Conservation (phyloP, 2,329 filamentous ascomycete species). For the Pseudogymnoascus sp. region DNA sequence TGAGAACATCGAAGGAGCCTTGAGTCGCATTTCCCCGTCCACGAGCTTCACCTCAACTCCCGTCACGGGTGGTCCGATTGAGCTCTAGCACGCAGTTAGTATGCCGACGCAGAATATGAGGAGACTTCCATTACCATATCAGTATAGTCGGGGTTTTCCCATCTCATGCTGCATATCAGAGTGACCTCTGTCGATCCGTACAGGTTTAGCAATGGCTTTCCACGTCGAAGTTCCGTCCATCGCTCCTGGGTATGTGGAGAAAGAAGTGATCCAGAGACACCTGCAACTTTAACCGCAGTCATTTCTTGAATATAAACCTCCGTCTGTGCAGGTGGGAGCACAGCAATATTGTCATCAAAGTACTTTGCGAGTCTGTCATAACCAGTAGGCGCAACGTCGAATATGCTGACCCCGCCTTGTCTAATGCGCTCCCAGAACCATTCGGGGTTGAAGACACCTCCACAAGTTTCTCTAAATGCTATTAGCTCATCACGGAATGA, state of each 20-base stretch:
- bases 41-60: constrained; percentile 18
- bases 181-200: constrained; percentile 17
- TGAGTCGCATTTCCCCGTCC: constrained; percentile 17
- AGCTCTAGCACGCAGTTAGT: constrained; percentile 13
- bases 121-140: constrained; percentile 13
- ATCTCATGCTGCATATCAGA: constrained; percentile 17
- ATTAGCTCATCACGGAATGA: constrained; percentile 2
- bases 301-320: constrained; percentile 17
- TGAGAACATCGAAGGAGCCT: constrained; percentile 18
- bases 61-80: constrained; percentile 15
- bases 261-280: constrained; percentile 16
- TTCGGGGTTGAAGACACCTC: constrained; percentile 14
- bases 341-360: constrained; percentile 17
- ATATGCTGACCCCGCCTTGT: constrained; percentile 16
- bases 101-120: neutral
- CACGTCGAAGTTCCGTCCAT: constrained; percentile 17
- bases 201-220: constrained; percentile 18
- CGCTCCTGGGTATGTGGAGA: constrained; percentile 14
- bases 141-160: constrained; percentile 14
- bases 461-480: constrained; percentile 14
- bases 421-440: constrained; percentile 20
- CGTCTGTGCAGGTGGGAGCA: constrained; percentile 13
- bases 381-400: constrained; percentile 15
- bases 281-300: constrained; percentile 13
- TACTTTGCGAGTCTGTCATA: constrained; percentile 18